A percentile compares a stretch with the other conserved stretches of the same genome.
Conservation (phyloP, 805 yeast genomes). For the Wickerhamiella cacticola region DNA sequence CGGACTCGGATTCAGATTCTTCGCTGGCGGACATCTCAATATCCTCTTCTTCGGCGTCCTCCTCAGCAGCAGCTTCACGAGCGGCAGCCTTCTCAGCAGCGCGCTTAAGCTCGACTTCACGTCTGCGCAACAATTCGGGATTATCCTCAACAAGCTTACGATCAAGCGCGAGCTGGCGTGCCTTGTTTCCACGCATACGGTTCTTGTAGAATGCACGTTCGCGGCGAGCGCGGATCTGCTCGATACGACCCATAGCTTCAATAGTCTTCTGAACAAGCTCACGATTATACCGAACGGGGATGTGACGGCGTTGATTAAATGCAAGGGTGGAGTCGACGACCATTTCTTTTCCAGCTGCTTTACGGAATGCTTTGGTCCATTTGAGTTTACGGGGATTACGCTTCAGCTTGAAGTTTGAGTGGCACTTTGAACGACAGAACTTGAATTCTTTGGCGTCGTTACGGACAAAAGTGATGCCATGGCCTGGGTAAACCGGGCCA, state of each 20-base stretch:
- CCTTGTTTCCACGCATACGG: constrained; percentile 97
- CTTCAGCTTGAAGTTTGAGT: constrained; percentile 92
- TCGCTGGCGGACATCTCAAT: constrained; percentile 32
- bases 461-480: constrained; percentile 95
- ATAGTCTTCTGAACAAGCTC: constrained; percentile 89
- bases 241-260: constrained; percentile 90
- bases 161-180: constrained; percentile 71
- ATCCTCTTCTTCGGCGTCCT: constrained; percentile 35
- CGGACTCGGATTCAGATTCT: constrained; percentile 35
- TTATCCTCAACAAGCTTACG: constrained; percentile 76
- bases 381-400: constrained; percentile 95
- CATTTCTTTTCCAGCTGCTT: constrained; percentile 97
- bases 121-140: constrained; percentile 80
- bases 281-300: constrained; percentile 95
- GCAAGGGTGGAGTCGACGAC: constrained; percentile 95
- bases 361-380: constrained; percentile 99
- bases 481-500: constrained; percentile 88
- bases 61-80: constrained; percentile 35
- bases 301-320: constrained; percentile 93
- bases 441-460: constrained; percentile 96
- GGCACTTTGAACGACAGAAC: constrained; percentile 96
- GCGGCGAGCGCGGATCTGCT: constrained; percentile 89
- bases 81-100: constrained; percentile 43
- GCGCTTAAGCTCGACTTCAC: constrained; percentile 85
- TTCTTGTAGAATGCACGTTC: constrained; percentile 98